Base-by-base conservation (phyloP, 148 eudicot species). In the Oxyria digyna region DNA sequence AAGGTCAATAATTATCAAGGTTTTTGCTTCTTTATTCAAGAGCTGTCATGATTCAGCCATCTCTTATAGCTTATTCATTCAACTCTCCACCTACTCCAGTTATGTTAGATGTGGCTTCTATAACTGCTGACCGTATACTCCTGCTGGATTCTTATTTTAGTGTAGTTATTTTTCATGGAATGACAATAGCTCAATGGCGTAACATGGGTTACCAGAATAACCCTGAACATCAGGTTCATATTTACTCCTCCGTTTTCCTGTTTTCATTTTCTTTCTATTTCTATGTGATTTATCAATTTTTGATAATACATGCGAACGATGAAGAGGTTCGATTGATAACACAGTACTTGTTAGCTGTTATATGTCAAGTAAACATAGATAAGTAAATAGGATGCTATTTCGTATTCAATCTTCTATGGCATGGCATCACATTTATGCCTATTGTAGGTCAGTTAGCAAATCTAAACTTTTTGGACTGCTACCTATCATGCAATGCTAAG, bases 121-220 rank as follows among this genome's bases (percentile, higher is more conserved):
- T 93, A 76, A 76, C 88, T 57, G 79, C 95, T 67, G 98, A 93
- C 73, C 87, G 95, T 50, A 89, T 89, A 75, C 86, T 93, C 18
- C 62, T 93, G 82, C 78, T 93, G 55, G 98, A 93, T 76, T 79
- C 96, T 17, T 93, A 93, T 73, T 93, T 93, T 57, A 93, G 96
- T 78, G 87, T 93, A 29, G 98, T 93, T 69, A 83, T 92, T 62
- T 93, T 93, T 80, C 98, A 93, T 80, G 98, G 98, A 40, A 84
- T 87, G 88, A 89, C 95, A 21, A 78, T 89, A 72, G 96, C 95
- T 72, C 96, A 89, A 73, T 93, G 98, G 98, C 91, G 98, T 74
- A 89, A 86, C 74, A 79, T 80, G 89, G 98, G 96, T 41, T 93
- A 87, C 83, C 98, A 93, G 72, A 76, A 89, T 83, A 86, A 87